Evolutionary conservation across 1,139 yeast genomes (phyloP), one percentile per base, ranked within the genome.

Genomic region (Debaryomyces robertsiae): DNA sequence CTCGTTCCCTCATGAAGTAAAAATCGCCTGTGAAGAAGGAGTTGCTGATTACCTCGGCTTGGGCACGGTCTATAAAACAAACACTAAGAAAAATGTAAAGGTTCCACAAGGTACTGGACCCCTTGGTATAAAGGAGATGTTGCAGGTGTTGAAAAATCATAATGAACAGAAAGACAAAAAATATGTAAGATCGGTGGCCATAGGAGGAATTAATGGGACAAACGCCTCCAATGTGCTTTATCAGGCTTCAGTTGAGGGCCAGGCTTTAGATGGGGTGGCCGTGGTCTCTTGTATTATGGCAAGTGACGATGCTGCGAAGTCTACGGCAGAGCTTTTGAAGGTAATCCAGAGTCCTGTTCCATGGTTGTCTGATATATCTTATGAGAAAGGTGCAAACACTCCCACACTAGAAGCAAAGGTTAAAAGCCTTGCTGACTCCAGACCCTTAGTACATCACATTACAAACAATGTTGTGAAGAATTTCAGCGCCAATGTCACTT

Each of bases 391-490:
- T 47, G 47, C 42, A 48, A 63, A 43, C 45, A 25, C 22, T 44
- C 9, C 45, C 49, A 3, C 39, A 45, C 2, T 25, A 47, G 54
- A 50, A 30, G 34, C 34, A 5, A 44, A 47, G 27, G 33, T 44
- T 15, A 11, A 32, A 7, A 25, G 30, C 7, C 27, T 32, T 37
- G 25, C 41, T 19, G 5, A 14, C 36, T n/a, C 32, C 40, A 19
- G 48, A 6, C 95, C 96, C 0, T 63, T 91, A 52, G 82, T 88
- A 4, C 97, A 91, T 56, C 96, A 90, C 52, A 83, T 91, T 46
- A 90, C 97, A 28, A 91, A 91, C 56, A 77, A 78, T 42, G 97
- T 91, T n/a, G 96, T 86, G 30, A 87, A 88, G 57, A 84, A 88
- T 56, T 82, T 88, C 56, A 84, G 90, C 47, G 97, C 98, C 23